Percentiles rank a stretch among this genome's conserved stretches.
Conservation (phyloP, 805 yeast species). For the Hanseniaspora osmophila region DNA sequence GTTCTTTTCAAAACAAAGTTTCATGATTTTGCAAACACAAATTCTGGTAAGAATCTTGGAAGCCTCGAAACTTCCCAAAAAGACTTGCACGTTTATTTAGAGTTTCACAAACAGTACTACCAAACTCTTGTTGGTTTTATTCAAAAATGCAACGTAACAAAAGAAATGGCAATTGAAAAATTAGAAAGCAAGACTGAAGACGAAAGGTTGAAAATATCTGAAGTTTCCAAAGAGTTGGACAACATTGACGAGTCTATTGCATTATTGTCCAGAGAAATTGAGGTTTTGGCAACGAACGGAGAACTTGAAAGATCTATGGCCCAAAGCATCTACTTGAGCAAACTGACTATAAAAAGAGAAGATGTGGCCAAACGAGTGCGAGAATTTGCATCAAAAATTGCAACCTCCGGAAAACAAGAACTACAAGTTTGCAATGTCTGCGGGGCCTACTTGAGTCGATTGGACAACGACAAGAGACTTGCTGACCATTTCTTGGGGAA, state of each 20-base stretch:
- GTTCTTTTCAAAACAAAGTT: conserved; percentile 45
- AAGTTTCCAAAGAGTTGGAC: conserved; percentile 44
- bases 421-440: conserved; percentile 82
- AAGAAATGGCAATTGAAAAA: conserved; percentile 45
- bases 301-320: conserved; percentile 37
- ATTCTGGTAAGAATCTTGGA: conserved; percentile 7
- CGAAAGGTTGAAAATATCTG: conserved; percentile 46
- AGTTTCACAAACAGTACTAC: conserved; percentile 33
- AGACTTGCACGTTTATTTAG: conserved; percentile 6
- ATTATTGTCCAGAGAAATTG: conserved; percentile 52
- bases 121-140: conserved; percentile 40
- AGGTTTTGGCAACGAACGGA: conserved; percentile 33
- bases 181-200: conserved; percentile 57
- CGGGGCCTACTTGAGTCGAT: conserved; percentile 73
- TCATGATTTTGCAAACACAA: conserved; percentile 14
- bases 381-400: conserved; percentile 52
- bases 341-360: conserved; percentile 34
- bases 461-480: conserved; percentile 77
- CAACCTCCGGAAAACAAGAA: conserved; percentile 80
- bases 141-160: conserved; percentile 51
- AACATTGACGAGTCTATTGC: conserved; percentile 48
- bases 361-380: conserved; percentile 41
- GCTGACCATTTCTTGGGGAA: conserved; percentile 87
- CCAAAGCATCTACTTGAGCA: conserved; percentile 34
- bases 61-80: background rate